Percentiles rank a stretch among this genome's conserved stretches.
Evolutionary conservation across 2,329 filamentous ascomycete species (phyloP).

Genomic region (Diaporthe citriasiana): DNA sequence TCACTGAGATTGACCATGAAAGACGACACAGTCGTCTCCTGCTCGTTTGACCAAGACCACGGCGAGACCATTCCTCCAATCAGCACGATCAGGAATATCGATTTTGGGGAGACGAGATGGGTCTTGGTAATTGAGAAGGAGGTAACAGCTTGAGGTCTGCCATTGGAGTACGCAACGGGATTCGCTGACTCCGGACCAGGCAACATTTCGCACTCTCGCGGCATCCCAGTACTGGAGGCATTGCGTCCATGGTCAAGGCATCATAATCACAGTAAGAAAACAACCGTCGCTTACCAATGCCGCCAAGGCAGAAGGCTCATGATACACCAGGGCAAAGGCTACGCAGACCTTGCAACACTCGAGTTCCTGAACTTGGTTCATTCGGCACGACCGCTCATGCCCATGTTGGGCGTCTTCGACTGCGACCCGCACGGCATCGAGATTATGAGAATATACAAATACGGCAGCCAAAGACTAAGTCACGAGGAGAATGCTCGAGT

Average conservation of each 20-base stretch:
- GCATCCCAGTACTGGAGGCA: conserved; percentile 67
- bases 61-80: conserved; percentile 70
- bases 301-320: neutral
- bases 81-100: conserved; percentile 62
- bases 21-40: conserved; percentile 49
- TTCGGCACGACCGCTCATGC: conserved; percentile 61
- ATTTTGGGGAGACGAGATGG: conserved; percentile 69
- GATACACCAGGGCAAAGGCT: conserved; percentile 78
- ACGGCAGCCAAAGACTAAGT: conserved; percentile 73
- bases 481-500: conserved; percentile 70
- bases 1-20: conserved; percentile 59
- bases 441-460: conserved; percentile 81
- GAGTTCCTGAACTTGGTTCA: conserved; percentile 72
- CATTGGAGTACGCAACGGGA: neutral
- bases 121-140: conserved; percentile 86
- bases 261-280: conserved; percentile 74
- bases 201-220: conserved; percentile 79
- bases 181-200: conserved; percentile 60
- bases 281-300: neutral
- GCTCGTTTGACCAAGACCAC: conserved; percentile 47
- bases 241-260: conserved; percentile 65
- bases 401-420: conserved; percentile 77
- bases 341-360: conserved; percentile 81
- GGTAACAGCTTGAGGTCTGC: conserved; percentile 56
- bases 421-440: conserved; percentile 82